Base-by-base conservation (phyloP, 768 basidiomycete genomes). In the Panaeolus cyanescens region DNA sequence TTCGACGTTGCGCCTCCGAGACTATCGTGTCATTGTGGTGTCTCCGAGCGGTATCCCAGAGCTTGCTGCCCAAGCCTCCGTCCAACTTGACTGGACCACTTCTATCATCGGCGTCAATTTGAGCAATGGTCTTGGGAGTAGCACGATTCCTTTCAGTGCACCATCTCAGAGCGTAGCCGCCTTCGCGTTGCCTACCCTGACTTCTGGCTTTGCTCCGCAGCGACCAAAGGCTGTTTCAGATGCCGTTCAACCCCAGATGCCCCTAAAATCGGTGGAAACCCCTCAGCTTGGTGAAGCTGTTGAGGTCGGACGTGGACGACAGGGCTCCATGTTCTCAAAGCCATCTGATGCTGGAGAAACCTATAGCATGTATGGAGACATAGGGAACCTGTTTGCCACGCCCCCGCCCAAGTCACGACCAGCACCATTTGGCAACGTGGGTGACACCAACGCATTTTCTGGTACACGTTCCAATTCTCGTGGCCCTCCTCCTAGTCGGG, bases 21-120 rank as follows among this genome's bases (percentile, higher is more conserved):
- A 74, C 45, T 86, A 85, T 68, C 72, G 75, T 17, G 79, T 89
- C 33, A 73, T 88, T 50, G 63, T 89, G 25, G 71, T 89, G 42
- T 77, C 78, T n/a, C 78, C 75, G 31, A 70, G 74, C 15, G 72
- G 70, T 7, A 79, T 84, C 40, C 65, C 71, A 17, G 83, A 79
- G 62, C 74, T 89, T 34, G 84, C 79, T 60, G 75, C 76, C 20
- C 86, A 88, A 56, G 87, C 86, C 0, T 83, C 85, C 0, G 67
- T 76, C 5, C 78, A 79, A 36, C 67, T 86, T 30, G 83, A 86
- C 59, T 89, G 71, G 74, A 69, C 59, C 36, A 58, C 62, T n/a
- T 63, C 62, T 8, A 54, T 65, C n/a, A 39, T 70, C 22, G 67
- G 64, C 2, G 56, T 66, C n/a, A 58, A 31, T 13, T 19, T 56